phyloP scores from a whole-genome alignment of 2,329 filamentous ascomycete species.

The Lizonia empirigonia region DNA sequence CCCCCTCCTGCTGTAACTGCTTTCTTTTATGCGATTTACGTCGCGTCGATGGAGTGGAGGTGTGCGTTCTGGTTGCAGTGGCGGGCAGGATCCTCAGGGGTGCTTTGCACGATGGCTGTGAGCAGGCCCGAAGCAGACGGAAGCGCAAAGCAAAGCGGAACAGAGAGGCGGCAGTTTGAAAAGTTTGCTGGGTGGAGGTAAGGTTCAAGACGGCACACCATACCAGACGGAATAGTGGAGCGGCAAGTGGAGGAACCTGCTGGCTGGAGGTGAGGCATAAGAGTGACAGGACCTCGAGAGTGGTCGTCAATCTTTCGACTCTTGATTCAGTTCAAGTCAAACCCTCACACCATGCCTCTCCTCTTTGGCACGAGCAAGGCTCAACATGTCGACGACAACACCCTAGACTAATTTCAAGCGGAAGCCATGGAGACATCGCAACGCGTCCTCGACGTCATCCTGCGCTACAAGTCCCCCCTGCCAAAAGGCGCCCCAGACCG shows the following conservation, averaged over 20 bases:
- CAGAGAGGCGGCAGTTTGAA: not conserved
- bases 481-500: slow-evolving; percentile 14
- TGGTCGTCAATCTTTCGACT: not conserved
- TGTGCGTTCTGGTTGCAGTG: not conserved
- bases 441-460: slow-evolving; percentile 17
- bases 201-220: not conserved
- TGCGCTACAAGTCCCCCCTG: slow-evolving; percentile 19
- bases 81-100: not conserved
- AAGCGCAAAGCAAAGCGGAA: not conserved
- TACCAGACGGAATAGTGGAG: not conserved
- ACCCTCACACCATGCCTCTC: slow-evolving; percentile 5
- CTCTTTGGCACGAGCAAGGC: slow-evolving; percentile 1
- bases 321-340: not conserved
- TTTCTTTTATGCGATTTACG: no score
- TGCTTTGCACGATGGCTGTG: not conserved
- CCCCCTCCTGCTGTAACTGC: no score
- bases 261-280: no score
- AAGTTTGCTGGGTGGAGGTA: not conserved
- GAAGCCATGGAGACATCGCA: slow-evolving; percentile 8
- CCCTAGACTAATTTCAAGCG: not conserved
- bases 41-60: not conserved
- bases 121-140: not conserved
- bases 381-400: not conserved
- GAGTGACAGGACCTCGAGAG: no score
- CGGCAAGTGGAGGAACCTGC: no score